Evolutionary conservation across 805 yeast genomes (phyloP).

Genomic region (Saccharomyces jurei): DNA sequence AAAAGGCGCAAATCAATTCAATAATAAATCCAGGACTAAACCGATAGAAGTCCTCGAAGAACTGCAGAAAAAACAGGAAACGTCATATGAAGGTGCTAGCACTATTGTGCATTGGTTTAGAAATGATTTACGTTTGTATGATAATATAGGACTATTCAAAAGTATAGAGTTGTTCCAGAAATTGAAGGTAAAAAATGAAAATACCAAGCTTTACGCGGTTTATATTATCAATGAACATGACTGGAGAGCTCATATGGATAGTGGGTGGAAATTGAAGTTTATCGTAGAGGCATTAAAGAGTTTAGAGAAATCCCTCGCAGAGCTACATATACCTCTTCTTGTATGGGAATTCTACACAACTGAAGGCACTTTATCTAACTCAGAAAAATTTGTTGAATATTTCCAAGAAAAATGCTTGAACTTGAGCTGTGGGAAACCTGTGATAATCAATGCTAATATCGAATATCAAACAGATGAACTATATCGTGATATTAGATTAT

Average conservation of each 20-base stretch:
- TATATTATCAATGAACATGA: constrained; percentile 37
- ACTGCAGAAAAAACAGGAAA: background rate
- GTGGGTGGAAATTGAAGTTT: constrained; percentile 37
- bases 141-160: constrained; percentile 36
- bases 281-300: constrained; percentile 29
- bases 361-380: constrained; percentile 8
- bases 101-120: constrained; percentile 40
- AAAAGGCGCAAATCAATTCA: constrained; percentile 14
- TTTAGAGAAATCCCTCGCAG: constrained; percentile 27
- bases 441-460: constrained; percentile 24
- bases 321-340: constrained; percentile 33
- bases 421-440: constrained; percentile 3
- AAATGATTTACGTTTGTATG: constrained; percentile 38
- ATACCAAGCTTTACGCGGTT: constrained; percentile 33
- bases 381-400: constrained; percentile 18
- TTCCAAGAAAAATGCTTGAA: constrained; percentile 13
- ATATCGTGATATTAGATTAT: constrained; percentile 16
- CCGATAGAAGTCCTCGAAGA: constrained; percentile 12
- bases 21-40: constrained; percentile 11
- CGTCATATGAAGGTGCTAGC: constrained; percentile 3
- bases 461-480: constrained; percentile 33
- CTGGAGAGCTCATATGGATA: constrained; percentile 36
- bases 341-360: constrained; percentile 20
- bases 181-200: constrained; percentile 6
- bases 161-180: constrained; percentile 31